phyloP scores from a whole-genome alignment of 108 stramenopile species.

The Schizochytrium sp. region DNA sequence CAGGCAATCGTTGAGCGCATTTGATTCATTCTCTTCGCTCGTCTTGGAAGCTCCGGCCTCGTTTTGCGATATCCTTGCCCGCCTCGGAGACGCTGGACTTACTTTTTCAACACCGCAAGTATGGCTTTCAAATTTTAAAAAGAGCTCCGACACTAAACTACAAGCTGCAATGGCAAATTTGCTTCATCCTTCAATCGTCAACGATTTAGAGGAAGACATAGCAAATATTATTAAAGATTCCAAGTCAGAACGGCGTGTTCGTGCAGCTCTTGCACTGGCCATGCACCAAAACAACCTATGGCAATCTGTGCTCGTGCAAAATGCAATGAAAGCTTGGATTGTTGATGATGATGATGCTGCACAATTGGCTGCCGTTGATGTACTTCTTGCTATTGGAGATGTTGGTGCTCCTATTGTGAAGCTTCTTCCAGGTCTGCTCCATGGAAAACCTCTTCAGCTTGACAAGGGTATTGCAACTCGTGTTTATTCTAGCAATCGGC shows the following conservation, averaged over 20 bases:
- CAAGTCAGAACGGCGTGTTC: not conserved
- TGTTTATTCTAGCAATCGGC: too few relatives aligned
- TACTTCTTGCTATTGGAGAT: not conserved
- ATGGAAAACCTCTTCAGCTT: not conserved
- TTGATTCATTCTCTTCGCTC: too few relatives aligned
- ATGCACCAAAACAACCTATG: not conserved
- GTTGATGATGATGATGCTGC: not conserved
- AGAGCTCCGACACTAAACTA: not conserved
- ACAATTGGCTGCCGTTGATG: slow-evolving; percentile 8
- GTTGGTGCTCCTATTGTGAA: not conserved
- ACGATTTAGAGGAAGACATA: not conserved
- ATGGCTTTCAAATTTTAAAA: not conserved
- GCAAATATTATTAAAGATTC: not conserved
- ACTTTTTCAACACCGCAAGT: not conserved
- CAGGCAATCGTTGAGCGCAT: too few relatives aligned
- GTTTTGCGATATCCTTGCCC: not conserved
- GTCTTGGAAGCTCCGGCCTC: not conserved
- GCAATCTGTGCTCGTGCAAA: not conserved
- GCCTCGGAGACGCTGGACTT: not conserved
- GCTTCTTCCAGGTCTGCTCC: not conserved
- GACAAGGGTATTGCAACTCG: too few relatives aligned
- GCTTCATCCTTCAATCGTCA: not conserved
- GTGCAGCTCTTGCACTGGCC: not conserved
- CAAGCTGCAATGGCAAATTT: not conserved
- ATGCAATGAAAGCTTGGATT: slow-evolving; percentile 1